Evolutionary conservation across 371 early-diverging fungal species (phyloP), one percentile per base, ranked within the genome.

Genomic region (Apophysomyces elegans): DNA sequence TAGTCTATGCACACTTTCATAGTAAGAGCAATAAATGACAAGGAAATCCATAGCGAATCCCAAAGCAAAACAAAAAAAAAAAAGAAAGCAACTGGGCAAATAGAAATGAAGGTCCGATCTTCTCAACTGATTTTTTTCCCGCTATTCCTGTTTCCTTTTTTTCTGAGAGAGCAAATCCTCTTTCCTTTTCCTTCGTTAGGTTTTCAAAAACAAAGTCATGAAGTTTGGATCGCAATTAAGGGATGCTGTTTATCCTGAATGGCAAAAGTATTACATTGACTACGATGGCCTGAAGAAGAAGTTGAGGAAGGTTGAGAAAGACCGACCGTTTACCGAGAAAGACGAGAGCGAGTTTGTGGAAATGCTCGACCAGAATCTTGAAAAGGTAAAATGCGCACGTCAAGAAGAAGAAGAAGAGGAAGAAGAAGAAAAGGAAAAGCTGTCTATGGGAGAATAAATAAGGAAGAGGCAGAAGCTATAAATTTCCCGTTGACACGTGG

Each of bases 211-310:
- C 32, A 26, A 26, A 26, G 13, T 59, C 63, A 99, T 99, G 99
- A 96, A 96, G 86, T 99, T 97, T 84, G 96, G 95, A 62, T 87
- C 91, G 65, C 93, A 95, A 76, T 84, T 97, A 36, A 84, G 87
- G 65, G 90, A 91, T 43, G 85, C 90, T 44, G 85, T 94, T 61
- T 90, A 91, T 72, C 90, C 91, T 12, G 96, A 95, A 68, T 99
- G 98, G 95, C 85, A 87, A 58, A 87, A 87, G 66, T 91, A 93
- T 76, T 99, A 98, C 75, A 74, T 97, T 32, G 95, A 96, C 69
- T 99, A 98, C 69, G 91, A 95, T 64, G 90, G 86, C 1, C 88
- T 98, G 67, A 98, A 96, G 76, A 85, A 82, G 32, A 90, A 86
- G 63, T 86, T 96, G 64, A 93, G 95, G 77, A 87, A 86, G 70